Conservation (phyloP, 2,329 filamentous ascomycete species). For the Dendryphion nanum region DNA sequence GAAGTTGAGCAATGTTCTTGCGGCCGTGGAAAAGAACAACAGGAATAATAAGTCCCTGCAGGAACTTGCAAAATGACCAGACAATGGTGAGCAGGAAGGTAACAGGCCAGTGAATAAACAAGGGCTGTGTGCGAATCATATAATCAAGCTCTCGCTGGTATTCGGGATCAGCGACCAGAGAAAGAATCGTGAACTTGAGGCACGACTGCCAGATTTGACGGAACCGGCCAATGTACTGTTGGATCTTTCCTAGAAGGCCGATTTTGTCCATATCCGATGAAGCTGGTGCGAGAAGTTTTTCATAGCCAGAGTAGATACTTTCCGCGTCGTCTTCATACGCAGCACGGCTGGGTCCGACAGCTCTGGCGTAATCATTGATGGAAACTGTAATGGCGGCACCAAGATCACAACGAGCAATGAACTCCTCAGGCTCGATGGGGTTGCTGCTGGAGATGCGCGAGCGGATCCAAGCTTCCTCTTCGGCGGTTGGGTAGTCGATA, state of each 20-base stretch:
- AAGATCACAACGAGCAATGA: constrained; percentile 45
- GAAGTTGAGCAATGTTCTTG: constrained; percentile 42
- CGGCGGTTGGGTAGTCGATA: neutral
- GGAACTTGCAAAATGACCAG: constrained; percentile 43
- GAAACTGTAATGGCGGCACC: constrained; percentile 30
- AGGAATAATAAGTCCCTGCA: constrained; percentile 42
- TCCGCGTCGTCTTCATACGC: neutral
- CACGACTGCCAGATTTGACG: constrained; percentile 39
- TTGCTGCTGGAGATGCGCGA: neutral
- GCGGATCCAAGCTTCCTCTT: neutral
- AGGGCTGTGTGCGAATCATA: constrained; percentile 30
- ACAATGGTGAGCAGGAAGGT: constrained; percentile 37
- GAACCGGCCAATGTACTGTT: constrained; percentile 25
- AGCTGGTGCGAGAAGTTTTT: constrained; percentile 6
- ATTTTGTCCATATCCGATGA: constrained; percentile 3
- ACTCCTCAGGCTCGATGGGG: constrained; percentile 19
- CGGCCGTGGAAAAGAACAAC: constrained; percentile 47
- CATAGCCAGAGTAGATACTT: neutral
- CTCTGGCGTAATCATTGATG: constrained; percentile 9
- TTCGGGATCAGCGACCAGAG: constrained; percentile 48
- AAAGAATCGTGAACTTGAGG: constrained; percentile 45
- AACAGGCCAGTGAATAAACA: constrained; percentile 26
- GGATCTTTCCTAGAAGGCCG: no score
- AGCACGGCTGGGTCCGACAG: neutral
- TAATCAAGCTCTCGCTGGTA: constrained; percentile 46